phyloP scores from a whole-genome alignment of 495 filamentous ascomycete species.

The Delitschia confertaspora region DNA sequence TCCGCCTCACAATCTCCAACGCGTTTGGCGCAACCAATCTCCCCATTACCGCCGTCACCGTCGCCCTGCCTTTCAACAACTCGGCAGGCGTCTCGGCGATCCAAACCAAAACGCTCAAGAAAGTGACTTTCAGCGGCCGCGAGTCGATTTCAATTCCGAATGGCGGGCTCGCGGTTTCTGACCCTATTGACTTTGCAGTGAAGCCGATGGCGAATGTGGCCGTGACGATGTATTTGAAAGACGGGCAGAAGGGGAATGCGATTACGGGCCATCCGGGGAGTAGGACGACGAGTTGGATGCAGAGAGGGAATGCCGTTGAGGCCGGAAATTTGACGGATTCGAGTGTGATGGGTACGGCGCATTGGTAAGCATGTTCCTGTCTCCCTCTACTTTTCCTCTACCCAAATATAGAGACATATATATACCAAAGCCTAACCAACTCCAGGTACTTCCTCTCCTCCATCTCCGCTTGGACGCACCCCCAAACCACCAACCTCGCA shows the following conservation, averaged over 20 bases:
- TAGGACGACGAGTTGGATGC: slow-evolving; percentile 54
- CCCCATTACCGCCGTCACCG: slow-evolving; percentile 49
- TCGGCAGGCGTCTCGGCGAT: slow-evolving; percentile 46
- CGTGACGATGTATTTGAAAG: slow-evolving; percentile 50
- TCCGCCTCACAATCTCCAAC: slow-evolving; percentile 60
- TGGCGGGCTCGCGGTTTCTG: slow-evolving; percentile 52
- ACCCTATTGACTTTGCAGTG: slow-evolving; percentile 51
- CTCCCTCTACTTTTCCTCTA: neutral
- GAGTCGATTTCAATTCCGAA: slow-evolving; percentile 46
- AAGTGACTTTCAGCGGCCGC: slow-evolving; percentile 50
- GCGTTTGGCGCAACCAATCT: slow-evolving; percentile 55
- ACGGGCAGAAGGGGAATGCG: slow-evolving; percentile 47
- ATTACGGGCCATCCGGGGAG: slow-evolving; percentile 62
- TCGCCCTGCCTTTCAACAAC: slow-evolving; percentile 45
- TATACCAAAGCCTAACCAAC: slow-evolving; percentile 4
- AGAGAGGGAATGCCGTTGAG: slow-evolving; percentile 43
- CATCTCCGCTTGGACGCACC: slow-evolving; percentile 49
- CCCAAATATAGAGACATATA: too few species aligned
- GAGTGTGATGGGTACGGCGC: slow-evolving; percentile 36
- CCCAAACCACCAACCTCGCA: slow-evolving; percentile 40
- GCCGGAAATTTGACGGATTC: too few species aligned
- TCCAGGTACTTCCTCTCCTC: slow-evolving; percentile 53
- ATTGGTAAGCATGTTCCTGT: too few species aligned
- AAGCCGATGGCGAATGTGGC: slow-evolving; percentile 43
- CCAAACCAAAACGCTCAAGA: slow-evolving; percentile 41